Conservation (phyloP, 352 stramenopile genomes). For the Pythium vanterpoolii region DNA sequence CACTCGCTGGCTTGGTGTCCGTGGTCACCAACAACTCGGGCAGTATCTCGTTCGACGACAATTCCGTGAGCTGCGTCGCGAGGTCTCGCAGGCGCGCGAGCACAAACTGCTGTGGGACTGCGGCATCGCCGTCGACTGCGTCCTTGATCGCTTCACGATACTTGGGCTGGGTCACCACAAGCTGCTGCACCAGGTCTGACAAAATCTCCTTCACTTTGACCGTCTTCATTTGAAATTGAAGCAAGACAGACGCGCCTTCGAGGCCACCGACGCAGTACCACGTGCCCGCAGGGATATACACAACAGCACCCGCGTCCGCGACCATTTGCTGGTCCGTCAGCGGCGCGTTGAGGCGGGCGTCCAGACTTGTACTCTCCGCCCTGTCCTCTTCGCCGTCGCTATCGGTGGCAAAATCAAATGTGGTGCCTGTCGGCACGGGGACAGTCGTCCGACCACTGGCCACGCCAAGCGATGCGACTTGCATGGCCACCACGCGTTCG, state of each 20-base stretch:
- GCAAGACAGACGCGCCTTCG: conserved; percentile 26
- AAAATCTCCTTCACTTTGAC: conserved; percentile 27
- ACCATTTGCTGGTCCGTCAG: conserved; percentile 8
- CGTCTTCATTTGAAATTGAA: conserved; percentile 39
- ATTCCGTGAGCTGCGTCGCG: not conserved
- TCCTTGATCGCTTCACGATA: not conserved
- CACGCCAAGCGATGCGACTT: not conserved
- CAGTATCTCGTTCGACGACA: conserved; percentile 5
- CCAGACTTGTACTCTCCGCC: not conserved
- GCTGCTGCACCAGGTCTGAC: conserved; percentile 27
- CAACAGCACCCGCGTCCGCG: conserved; percentile 35
- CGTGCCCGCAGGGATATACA: conserved; percentile 48
- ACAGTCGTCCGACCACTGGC: not conserved
- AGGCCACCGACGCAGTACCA: conserved; percentile 39
- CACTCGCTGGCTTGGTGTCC: not conserved
- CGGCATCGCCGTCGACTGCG: not conserved
- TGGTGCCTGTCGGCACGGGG: not conserved
- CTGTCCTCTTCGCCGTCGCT: conserved; percentile 18
- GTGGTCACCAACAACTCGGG: conserved; percentile 7
- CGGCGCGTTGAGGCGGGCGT: not conserved
- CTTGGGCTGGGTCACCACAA: conserved; percentile 13
- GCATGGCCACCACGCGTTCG: not conserved
- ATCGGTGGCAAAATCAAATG: conserved; percentile 29
- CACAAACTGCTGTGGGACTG: not conserved
- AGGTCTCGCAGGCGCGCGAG: not conserved